Conservation (phyloP, 345 rosid species). For the Hypericum perforatum region DNA sequence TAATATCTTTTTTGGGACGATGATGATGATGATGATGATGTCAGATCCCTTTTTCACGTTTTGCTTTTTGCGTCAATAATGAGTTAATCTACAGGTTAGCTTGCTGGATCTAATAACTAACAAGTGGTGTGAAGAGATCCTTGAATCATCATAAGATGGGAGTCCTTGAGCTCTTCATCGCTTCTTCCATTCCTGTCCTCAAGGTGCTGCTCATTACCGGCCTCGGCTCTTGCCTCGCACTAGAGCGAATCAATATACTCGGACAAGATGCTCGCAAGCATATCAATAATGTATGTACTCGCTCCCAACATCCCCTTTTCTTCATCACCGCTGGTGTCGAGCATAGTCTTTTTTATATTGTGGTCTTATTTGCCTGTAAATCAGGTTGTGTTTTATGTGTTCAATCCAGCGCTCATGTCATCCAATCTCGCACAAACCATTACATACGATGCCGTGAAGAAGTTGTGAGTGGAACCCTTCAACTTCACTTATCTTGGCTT, state of each 20-base stretch:
- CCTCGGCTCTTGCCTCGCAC: conserved; percentile 51
- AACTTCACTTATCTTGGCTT: background rate
- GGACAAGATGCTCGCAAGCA: conserved; percentile 49
- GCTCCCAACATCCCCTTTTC: background rate
- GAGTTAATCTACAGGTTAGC: no score
- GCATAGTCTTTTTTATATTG: background rate
- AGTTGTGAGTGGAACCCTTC: conserved; percentile 28
- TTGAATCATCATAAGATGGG: conserved; percentile 18
- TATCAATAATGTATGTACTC: conserved; percentile 34
- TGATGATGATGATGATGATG: no score
- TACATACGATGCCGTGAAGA: conserved; percentile 38
- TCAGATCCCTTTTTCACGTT: no score
- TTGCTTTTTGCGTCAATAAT: no score
- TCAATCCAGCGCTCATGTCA: conserved; percentile 49
- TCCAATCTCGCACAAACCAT: conserved; percentile 41
- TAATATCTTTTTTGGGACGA: no score
- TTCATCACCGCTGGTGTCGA: background rate
- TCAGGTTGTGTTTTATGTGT: conserved; percentile 50
- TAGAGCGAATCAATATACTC: conserved; percentile 34
- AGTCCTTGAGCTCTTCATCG: conserved; percentile 45
- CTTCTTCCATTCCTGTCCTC: conserved; percentile 44
- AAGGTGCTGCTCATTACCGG: conserved; percentile 49
- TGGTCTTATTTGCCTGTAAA: background rate
- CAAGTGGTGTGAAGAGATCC: no score
- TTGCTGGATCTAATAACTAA: no score